Conservation (phyloP, 768 basidiomycete species). For the Agaricus bisporus region DNA sequence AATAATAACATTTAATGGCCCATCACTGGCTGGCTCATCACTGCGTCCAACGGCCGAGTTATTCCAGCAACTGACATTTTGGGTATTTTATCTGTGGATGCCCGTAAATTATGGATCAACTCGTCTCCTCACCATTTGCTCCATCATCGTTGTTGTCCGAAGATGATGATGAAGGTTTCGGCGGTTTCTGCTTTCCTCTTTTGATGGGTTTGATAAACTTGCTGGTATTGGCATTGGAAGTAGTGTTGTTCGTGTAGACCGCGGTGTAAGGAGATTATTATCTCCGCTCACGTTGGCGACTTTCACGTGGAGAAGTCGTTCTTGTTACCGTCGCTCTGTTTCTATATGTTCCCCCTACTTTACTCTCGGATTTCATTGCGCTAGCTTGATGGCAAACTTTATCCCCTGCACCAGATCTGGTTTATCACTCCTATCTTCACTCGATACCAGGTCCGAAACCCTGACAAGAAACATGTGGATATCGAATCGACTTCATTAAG, state of each 20-base stretch:
- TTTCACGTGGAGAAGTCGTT: too few species aligned
- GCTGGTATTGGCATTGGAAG: neutral
- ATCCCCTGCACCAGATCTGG: neutral
- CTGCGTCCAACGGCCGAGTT: too few species aligned
- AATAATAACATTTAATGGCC: too few species aligned
- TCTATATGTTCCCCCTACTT: neutral
- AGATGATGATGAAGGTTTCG: constrained; percentile 3
- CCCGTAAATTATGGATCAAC: too few species aligned
- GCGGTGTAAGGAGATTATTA: too few species aligned
- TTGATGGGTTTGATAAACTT: neutral
- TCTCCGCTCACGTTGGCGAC: too few species aligned
- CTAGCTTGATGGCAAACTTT: neutral
- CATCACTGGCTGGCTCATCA: too few species aligned
- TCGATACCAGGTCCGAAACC: neutral
- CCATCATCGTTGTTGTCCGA: constrained; percentile 1
- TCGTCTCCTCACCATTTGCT: neutral
- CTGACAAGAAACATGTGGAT: too few species aligned
- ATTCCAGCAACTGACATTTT: too few species aligned
- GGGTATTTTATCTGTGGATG: too few species aligned
- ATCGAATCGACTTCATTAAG: too few species aligned
- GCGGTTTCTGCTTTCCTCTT: constrained; percentile 6
- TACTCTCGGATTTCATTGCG: neutral
- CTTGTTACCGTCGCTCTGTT: neutral
- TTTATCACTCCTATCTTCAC: constrained; percentile 1
- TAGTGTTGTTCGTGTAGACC: neutral